Evolutionary conservation across 768 basidiomycete species (phyloP), one percentile per base, ranked within the genome.

Genomic region (Termitomyces titanicus): DNA sequence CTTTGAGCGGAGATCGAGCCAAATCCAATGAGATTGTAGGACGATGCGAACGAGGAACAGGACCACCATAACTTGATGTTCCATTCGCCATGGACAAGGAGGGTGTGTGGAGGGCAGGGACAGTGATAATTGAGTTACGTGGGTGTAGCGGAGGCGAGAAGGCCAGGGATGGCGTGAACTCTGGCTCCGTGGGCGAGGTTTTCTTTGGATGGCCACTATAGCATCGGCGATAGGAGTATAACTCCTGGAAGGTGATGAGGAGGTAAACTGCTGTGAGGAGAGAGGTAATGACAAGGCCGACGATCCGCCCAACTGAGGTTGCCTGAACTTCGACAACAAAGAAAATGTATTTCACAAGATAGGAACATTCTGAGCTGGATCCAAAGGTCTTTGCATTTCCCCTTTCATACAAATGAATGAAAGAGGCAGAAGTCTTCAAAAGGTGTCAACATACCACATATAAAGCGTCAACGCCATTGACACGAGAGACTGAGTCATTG

Each of bases 401-500:
- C 74, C 73, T 75, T 39, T 24, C 38, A 20, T 15, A n/a, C 22
- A 8, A 13, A 12, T 57, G 35, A 42, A 17, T 15, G 15, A 22
- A 31, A 35, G n/a, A 20, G 29, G 5, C 5, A 53, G 17, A 15
- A 13, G 3, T 7, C 12, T 44, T 22, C 24, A 15, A 49, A 7
- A 35, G n/a, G 7, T 10, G 17, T 4, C 18, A 50, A 27, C 67
- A 27, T 57, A 74, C 72, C 74, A 75, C 62, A 73, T 68, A 39
- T 71, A 73, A 12, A 74, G 43, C 0, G 76, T 76, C 42, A 74
- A 58, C 9, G 61, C 60, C 72, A 75, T 71, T 2, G 72, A 75
- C 29, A 75, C 55, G 4, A 74, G 48, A 2, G 73, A 71, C 55
- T 78, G 76, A 9, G 65, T 25, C 67, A 73, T 71, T 20, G 74